Conservation (phyloP, 108 stramenopile species). For the Mayamaea pseudoterrestris region DNA sequence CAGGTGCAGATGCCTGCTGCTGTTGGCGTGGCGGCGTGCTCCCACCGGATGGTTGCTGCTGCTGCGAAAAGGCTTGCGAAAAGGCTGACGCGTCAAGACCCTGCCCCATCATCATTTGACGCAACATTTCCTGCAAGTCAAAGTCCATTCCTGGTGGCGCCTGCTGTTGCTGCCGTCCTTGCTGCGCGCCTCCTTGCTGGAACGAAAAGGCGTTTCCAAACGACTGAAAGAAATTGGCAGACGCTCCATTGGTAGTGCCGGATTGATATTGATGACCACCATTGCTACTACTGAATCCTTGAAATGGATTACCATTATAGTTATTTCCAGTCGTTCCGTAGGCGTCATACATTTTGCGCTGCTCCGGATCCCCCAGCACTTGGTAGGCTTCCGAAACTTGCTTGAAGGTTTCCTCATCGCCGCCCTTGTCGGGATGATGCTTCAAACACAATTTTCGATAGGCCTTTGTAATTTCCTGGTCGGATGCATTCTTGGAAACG, state of each 20-base stretch:
- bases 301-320: background rate
- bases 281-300: background rate
- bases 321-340: constrained; percentile 43
- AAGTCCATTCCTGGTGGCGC: constrained; percentile 6
- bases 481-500: constrained; percentile 19
- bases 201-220: background rate
- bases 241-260: background rate
- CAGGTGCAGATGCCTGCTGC: constrained; percentile 4
- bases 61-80: no score
- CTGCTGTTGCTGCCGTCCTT: no score
- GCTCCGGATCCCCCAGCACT: constrained; percentile 81
- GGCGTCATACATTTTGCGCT: constrained; percentile 82
- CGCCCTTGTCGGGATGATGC: constrained; percentile 90
- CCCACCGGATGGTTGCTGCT: no score
- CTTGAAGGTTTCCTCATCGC: constrained; percentile 72
- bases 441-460: constrained; percentile 52
- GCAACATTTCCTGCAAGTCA: constrained; percentile 18
- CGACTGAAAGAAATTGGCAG: constrained; percentile 1
- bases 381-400: constrained; percentile 92
- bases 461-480: constrained; percentile 34
- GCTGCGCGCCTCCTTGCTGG: background rate
- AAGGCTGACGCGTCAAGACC: constrained; percentile 1
- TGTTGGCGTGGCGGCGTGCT: constrained; percentile 7
- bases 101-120: constrained; percentile 22
- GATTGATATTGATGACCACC: background rate